Conservation (phyloP, 495 filamentous ascomycete species). For the Beverwykella pulmonaria region DNA sequence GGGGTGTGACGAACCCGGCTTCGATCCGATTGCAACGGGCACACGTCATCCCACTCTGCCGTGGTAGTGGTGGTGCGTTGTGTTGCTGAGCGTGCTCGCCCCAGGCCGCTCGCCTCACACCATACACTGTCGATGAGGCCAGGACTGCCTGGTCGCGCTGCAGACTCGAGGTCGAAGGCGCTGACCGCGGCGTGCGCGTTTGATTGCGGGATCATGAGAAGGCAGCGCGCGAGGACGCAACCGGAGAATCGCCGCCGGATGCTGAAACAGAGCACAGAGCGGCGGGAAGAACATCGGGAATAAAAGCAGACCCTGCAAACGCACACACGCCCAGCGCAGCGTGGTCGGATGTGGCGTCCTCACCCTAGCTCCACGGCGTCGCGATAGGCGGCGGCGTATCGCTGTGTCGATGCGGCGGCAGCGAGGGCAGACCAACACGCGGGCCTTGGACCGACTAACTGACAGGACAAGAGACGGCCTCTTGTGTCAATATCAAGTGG, state of each 20-base stretch:
- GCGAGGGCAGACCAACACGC: not conserved
- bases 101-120: not conserved
- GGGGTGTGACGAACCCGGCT: not conserved
- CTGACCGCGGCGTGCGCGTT: not conserved
- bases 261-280: conserved; percentile 4
- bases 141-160: not conserved
- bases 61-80: not conserved
- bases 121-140: too few relatives aligned
- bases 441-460: not conserved
- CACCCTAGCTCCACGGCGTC: not conserved
- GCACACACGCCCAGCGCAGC: not conserved
- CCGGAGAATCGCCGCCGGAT: not conserved
- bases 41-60: conserved; percentile 6
- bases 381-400: not conserved
- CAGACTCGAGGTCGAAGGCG: not conserved
- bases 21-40: not conserved
- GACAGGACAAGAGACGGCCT: not conserved
- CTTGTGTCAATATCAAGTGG: not conserved
- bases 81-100: not conserved
- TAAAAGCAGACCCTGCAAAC: conserved; percentile 2
- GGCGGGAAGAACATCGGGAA: conserved; percentile 19
- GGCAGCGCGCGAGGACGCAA: not conserved
- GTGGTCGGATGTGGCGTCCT: not conserved
- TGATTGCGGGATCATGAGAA: not conserved
- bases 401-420: not conserved